A percentile compares a stretch with the other conserved stretches of the same genome.
These are phyloP conservation scores for Penicillium sp. DNA, from an alignment of 2,329 filamentous ascomycete species.

Conservation along the genomic window DNA sequence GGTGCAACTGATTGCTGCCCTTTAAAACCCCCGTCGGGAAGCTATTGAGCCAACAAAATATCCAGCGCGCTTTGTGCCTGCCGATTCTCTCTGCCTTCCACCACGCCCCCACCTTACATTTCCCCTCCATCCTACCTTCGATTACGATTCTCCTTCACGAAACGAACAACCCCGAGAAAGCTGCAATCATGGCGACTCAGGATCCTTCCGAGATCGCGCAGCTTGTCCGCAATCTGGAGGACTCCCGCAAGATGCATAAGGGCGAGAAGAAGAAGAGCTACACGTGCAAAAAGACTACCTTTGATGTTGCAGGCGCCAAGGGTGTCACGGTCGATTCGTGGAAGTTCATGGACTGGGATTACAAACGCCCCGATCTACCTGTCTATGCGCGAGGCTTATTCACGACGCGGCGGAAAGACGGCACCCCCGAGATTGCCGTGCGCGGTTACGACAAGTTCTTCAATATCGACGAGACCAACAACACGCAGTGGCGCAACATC, in stretches of 20 bases:
- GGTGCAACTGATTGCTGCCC: not conserved
- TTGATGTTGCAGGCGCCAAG: conserved; percentile 65
- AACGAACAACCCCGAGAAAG: not conserved
- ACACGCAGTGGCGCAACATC: conserved; percentile 83
- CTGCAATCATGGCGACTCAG: conserved; percentile 51
- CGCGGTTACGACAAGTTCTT: conserved; percentile 99
- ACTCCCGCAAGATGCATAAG: conserved; percentile 50
- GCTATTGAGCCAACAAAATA: not conserved
- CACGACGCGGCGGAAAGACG: conserved; percentile 69
- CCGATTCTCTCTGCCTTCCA: not conserved
- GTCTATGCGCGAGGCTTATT: conserved; percentile 94
- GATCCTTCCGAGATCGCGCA: conserved; percentile 66
- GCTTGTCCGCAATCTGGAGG: conserved; percentile 66
- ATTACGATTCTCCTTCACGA: not conserved
- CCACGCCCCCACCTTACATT: conserved; percentile 9
- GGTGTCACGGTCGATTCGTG: conserved; percentile 80
- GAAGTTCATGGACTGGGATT: conserved; percentile 94
- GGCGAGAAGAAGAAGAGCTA: conserved; percentile 58
- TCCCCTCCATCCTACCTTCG: conserved; percentile 6
- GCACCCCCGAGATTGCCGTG: conserved; percentile 74
- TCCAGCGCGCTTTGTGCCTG: not conserved
- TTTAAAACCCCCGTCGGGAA: not conserved
- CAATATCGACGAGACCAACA: conserved; percentile 79
- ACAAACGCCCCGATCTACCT: conserved; percentile 82
- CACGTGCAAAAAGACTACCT: conserved; percentile 79